Evolutionary conservation across 2,329 filamentous ascomycete species (phyloP).

Genomic region (Sclerotinia borealis): DNA sequence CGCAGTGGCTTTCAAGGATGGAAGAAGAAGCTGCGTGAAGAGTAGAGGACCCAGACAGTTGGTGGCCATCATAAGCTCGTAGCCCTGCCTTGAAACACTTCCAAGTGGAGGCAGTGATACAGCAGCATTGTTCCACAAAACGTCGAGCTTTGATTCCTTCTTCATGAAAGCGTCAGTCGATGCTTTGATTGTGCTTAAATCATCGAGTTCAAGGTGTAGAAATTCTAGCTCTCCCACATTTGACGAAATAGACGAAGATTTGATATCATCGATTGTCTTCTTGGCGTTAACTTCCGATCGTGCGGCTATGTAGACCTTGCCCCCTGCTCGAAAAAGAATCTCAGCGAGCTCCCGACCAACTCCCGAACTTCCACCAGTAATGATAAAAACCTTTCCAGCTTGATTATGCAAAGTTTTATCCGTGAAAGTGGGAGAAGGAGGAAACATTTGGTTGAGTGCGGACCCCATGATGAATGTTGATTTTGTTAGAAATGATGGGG

Average conservation of each 20-base stretch:
- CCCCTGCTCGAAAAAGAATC: conserved; percentile 44
- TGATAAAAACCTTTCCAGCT: conserved; percentile 34
- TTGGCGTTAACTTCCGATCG: conserved; percentile 36
- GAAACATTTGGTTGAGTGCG: conserved; percentile 4
- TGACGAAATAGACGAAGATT: conserved; percentile 17
- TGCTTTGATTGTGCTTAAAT: conserved; percentile 34
- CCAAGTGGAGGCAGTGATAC: conserved; percentile 29
- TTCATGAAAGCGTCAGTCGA: conserved; percentile 32
- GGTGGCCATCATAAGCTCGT: conserved; percentile 15
- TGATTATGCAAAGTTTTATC: conserved; percentile 36
- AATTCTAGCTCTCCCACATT: conserved; percentile 26
- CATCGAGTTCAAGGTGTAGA: conserved; percentile 33
- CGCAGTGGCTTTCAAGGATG: conserved; percentile 30
- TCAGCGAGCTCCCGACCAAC: conserved; percentile 42
- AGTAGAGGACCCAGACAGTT: conserved; percentile 20
- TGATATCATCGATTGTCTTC: conserved; percentile 29
- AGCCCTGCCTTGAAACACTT: conserved; percentile 11
- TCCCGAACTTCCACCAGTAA: conserved; percentile 34
- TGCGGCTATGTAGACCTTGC: conserved; percentile 43
- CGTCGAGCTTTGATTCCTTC: conserved; percentile 33
- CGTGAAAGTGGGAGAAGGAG: conserved; percentile 30
- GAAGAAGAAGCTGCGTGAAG: conserved; percentile 34
- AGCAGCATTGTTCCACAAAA: conserved; percentile 35
- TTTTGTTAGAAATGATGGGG: not conserved
- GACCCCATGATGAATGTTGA: not conserved